Evolutionary conservation across 371 early-diverging fungal species (phyloP), one percentile per base, ranked within the genome.

Genomic region (Lichtheimia ramosa): DNA sequence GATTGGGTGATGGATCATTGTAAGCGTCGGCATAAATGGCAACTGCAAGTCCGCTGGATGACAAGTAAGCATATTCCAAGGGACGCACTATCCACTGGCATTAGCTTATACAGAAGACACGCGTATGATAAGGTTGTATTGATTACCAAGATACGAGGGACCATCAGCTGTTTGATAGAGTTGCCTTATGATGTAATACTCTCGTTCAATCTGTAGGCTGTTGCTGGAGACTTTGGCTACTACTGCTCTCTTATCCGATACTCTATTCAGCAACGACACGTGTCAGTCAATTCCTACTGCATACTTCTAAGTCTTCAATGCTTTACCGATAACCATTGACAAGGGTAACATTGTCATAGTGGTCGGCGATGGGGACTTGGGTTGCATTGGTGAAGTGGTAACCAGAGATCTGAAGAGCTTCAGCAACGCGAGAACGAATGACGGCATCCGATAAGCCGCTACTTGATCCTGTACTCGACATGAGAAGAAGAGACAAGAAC

Each of bases 11-110:
- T 34, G 10, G 34, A 67, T 10, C 25, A 8, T 24, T 15, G 7
- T 73, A 71, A 52, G 74, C 78, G 21, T 77, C 75, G 15, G 72
- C 66, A 51, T 70, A 72, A 34, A 77, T 74, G 0, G 68, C 70
- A 15, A 74, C 68, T 0, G 78, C 68, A 4, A 77, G 34, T 10
- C 75, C 75, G 43, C 61, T 68, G 10, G 75, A 63, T 8, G 34
- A 34, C 18, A 74, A 56, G 54, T 68, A 70, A 39, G 74, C 57
- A 39, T 70, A 69, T 53, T 79, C 75, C n/a, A 73, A 51, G 3
- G 79, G 71, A 48, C 69, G 66, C 39, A 75, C 79, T 74, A 21
- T n/a, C 13, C 34, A 42, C 6, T 8, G 8, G n/a, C n/a, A n/a
- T 5, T 34, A 34, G 10, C 10, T 34, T 2, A n/a, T n/a, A n/a